Conservation (phyloP, 495 filamentous ascomycete species). For the Annulohypoxylon moriforme region DNA sequence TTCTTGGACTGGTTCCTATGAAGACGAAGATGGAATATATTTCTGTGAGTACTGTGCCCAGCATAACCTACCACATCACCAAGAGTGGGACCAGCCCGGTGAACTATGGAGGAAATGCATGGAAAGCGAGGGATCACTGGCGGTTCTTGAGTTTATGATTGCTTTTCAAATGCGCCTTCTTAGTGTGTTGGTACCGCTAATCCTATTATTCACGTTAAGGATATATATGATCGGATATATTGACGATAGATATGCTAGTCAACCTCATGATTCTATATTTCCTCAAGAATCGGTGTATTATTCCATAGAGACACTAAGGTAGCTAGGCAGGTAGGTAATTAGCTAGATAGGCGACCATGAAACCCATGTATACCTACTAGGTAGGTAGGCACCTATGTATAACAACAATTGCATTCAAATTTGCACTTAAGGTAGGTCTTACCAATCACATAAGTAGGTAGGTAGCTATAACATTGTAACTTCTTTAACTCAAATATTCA, state of each 20-base stretch:
- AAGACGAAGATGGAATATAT: neutral
- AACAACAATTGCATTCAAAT: no score
- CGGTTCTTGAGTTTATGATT: constrained; percentile 23
- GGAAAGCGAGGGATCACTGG: constrained; percentile 21
- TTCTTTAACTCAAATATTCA: no score
- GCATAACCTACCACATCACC: constrained; percentile 19
- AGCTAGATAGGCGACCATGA: no score
- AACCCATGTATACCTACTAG: no score
- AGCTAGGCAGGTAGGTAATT: no score
- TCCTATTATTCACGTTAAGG: constrained; percentile 25
- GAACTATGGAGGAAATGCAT: constrained; percentile 15
- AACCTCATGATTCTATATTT: neutral
- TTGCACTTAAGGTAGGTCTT: no score
- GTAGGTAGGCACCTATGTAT: no score
- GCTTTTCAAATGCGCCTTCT: constrained; percentile 34
- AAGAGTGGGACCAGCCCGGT: constrained; percentile 3
- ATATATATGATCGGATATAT: constrained; percentile 24
- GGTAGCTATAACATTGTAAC: no score
- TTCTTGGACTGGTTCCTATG: neutral
- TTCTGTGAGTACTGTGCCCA: constrained; percentile 38
- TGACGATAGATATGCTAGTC: neutral
- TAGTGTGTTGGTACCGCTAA: constrained; percentile 8
- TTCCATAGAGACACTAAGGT: no score
- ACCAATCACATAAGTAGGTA: no score
- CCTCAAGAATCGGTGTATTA: no score